Evolutionary conservation across 257 asterid genomes (phyloP), one percentile per base, ranked within the genome.

Genomic region (Plectranthus barbatus): DNA sequence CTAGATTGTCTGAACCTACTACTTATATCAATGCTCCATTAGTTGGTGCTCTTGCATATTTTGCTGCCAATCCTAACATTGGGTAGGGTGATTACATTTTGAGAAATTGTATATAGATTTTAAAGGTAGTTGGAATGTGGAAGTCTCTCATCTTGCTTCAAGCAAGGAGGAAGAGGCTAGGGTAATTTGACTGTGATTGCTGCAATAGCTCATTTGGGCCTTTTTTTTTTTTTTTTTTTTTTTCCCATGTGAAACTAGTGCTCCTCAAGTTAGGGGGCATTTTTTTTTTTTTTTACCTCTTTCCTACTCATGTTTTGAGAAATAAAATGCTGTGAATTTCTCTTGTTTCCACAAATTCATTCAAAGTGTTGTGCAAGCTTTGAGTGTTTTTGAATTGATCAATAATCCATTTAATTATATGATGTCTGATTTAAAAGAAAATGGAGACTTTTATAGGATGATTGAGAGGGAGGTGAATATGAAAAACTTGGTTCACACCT

Each of bases 1-100:
- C 70, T 58, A 55, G 77, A 1, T 81, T 86, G 62, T 87, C 97
- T 0, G 97, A 93, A 67, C 97, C 99, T 9, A 86, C 99, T 0
- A 93, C 99, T 54, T 93, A 93, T 46, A 90, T 93, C 41, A 90
- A 93, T 73, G 96, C 99, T 17, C 96, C 97, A 46, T 87, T 93
- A 66, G 96, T 90, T 37, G 97, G 99, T 24, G 96, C 66, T 37
- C 84, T 90, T 59, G 96, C 97, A 0, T 86, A 85, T 37, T 85
- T 93, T 74, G 77, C 70, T 68, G 94, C 92, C 6, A 84, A 81
- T 60, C 92, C 96, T 4, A 73, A 77, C 55, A 33, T 31, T 56
- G 64, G 64, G 67, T 26, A 26, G 15, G 50, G 2, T 21, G 9
- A 23, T 9, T 45, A 34, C 42, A 19, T 17, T 56, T 34, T 10